Evolutionary conservation across 257 asterid species (phyloP), one percentile per base, ranked within the genome.

Genomic region (Datura wrightii): DNA sequence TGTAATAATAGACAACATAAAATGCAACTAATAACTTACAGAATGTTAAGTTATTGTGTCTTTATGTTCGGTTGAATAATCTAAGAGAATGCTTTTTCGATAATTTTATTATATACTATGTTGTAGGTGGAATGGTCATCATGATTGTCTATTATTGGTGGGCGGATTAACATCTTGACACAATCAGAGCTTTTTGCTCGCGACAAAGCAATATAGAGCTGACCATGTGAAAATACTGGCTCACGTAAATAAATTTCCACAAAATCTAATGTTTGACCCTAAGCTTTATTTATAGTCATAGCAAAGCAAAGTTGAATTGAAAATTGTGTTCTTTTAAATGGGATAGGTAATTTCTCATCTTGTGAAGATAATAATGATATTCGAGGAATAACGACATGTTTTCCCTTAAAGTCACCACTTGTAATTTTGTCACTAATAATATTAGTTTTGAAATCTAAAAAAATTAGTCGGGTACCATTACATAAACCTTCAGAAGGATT

Each of bases 141-240:
- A 50, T 50, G 55, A 50, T 8, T 10, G 2, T 50, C 55, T 50
- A 10, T 3, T 50, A 4, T 50, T 50, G 55, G 5, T 10, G 15
- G 55, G 8, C 15, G 65, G 15, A 79, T 16, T 15, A 79, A 19
- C 31, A 79, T 36, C 14, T 2, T 79, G 0, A 79, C 16, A 53
- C 36, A 11, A 0, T 19, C 31, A 5, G 84, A 56, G 5, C 1
- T 80, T 80, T 34, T 80, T 36, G 79, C 79, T 24, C 79, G 7
- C 63, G 85, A 82, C 14, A 82, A 18, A 14, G 60, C 85, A 10
- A 63, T 50, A n/a, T 62, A 82, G 6, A 82, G 3, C 6, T 82
- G 85, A 1, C 85, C 85, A n/a, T 82, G 85, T 5, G 60, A 60
- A 66, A 60, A 62, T 3, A 82, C 50, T 5, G 46, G 85, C 16